phyloP scores from a whole-genome alignment of 805 yeast species.

The Ogataea dorogensis region DNA sequence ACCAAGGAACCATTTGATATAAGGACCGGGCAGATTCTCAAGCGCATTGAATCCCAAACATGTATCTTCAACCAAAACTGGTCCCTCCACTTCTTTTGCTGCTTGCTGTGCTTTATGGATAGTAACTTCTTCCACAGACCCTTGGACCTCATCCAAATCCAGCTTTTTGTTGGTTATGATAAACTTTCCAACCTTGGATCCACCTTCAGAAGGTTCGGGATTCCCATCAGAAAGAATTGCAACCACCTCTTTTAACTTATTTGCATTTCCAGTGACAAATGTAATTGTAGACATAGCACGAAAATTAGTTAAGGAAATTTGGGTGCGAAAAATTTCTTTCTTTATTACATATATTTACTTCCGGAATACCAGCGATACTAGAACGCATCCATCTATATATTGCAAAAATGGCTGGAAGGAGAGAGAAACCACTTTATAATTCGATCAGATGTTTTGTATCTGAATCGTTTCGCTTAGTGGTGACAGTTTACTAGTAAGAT shows the following conservation, averaged over 20 bases:
- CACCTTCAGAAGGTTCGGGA: constrained; percentile 24
- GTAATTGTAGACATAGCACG: constrained; percentile 28
- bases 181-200: constrained; percentile 45
- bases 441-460: constrained; percentile 13
- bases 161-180: constrained; percentile 60
- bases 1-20: constrained; percentile 83
- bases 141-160: constrained; percentile 91
- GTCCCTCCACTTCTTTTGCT: constrained; percentile 58
- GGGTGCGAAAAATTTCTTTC: constrained; percentile 4
- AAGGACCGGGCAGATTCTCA: constrained; percentile 86
- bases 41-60: constrained; percentile 81
- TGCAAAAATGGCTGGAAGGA: constrained; percentile 44
- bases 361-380: constrained; percentile 42
- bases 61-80: constrained; percentile 94
- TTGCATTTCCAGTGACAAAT: constrained; percentile 71
- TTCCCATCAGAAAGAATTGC: constrained; percentile 56
- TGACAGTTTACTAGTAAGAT: constrained; percentile 17
- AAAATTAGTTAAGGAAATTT: constrained; percentile 4
- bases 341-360: constrained; percentile 33
- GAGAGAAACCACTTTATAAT: constrained; percentile 34
- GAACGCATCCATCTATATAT: constrained; percentile 31
- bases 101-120: constrained; percentile 77
- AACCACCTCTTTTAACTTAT: constrained; percentile 82
- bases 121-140: constrained; percentile 78
- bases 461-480: constrained; percentile 35